Conservation (phyloP, 2,329 filamentous ascomycete species). For the Fusarium fujikuroi region DNA sequence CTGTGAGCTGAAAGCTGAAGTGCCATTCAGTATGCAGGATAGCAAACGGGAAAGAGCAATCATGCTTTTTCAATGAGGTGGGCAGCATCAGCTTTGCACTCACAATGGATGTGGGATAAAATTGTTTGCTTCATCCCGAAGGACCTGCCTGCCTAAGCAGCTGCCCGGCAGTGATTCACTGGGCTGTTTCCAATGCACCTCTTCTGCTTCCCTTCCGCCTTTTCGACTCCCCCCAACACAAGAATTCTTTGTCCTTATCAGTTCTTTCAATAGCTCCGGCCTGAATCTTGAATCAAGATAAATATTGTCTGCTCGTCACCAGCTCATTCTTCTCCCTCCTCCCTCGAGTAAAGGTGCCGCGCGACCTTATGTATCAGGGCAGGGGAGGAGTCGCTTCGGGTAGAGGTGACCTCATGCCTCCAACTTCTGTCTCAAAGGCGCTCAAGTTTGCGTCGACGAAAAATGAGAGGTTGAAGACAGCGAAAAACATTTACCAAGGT, state of each 20-base stretch:
- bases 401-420: background rate
- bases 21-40: constrained; percentile 3
- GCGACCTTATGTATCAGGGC: constrained; percentile 5
- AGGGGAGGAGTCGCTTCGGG: background rate
- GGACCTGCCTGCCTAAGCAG: background rate
- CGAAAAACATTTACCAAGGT: constrained; percentile 39
- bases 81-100: background rate
- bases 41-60: constrained; percentile 1
- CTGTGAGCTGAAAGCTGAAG: background rate
- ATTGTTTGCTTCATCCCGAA: background rate
- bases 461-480: constrained; percentile 22
- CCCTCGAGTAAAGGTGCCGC: background rate
- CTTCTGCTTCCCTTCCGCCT: background rate
- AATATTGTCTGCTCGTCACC: background rate
- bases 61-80: background rate
- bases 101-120: background rate
- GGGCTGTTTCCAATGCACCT: background rate
- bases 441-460: constrained; percentile 8
- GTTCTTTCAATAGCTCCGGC: background rate
- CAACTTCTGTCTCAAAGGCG: background rate
- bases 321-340: background rate
- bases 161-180: background rate
- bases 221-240: background rate
- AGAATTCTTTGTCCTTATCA: background rate
- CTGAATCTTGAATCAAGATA: background rate